Evolutionary conservation across 371 early-diverging fungal species (phyloP).

Genomic region (Saksenaea vasiformis): DNA sequence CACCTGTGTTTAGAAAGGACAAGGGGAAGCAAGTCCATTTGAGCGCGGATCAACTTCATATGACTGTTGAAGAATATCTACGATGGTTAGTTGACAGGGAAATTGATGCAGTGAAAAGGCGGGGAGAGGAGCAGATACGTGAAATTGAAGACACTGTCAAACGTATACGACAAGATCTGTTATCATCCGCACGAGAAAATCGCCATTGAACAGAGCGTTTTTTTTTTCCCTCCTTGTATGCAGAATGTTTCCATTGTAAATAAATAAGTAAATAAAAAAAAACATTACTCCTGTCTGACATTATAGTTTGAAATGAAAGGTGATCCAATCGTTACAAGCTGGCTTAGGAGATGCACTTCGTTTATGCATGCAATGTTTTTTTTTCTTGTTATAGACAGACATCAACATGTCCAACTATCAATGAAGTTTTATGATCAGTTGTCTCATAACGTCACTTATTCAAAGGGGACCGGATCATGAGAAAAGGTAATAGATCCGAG

Average conservation of each 20-base stretch:
- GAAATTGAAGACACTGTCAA: background rate
- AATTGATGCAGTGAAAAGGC: constrained; percentile 3
- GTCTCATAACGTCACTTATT: too few relatives aligned
- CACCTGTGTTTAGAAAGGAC: background rate
- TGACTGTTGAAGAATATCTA: constrained; percentile 15
- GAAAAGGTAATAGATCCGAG: too few relatives aligned
- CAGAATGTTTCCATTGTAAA: background rate
- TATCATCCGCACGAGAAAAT: background rate
- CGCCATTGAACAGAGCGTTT: background rate
- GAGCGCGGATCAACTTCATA: constrained; percentile 8
- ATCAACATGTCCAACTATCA: background rate
- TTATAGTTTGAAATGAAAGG: constrained; percentile 4
- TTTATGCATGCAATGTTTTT: background rate
- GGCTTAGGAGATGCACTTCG: constrained; percentile 6
- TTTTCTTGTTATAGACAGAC: background rate
- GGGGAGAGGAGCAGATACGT: background rate
- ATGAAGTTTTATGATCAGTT: too few relatives aligned
- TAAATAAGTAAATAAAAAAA: too few relatives aligned
- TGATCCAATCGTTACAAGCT: constrained; percentile 3
- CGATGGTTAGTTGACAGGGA: background rate
- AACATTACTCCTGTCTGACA: background rate
- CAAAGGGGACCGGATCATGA: too few relatives aligned
- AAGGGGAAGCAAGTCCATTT: background rate
- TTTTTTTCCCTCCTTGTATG: background rate
- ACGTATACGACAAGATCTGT: constrained; percentile 1